These are phyloP conservation scores for Dendrocalamus latiflorus DNA, from an alignment of 202 grass and related monocot genomes.

Conservation along the genomic window DNA sequence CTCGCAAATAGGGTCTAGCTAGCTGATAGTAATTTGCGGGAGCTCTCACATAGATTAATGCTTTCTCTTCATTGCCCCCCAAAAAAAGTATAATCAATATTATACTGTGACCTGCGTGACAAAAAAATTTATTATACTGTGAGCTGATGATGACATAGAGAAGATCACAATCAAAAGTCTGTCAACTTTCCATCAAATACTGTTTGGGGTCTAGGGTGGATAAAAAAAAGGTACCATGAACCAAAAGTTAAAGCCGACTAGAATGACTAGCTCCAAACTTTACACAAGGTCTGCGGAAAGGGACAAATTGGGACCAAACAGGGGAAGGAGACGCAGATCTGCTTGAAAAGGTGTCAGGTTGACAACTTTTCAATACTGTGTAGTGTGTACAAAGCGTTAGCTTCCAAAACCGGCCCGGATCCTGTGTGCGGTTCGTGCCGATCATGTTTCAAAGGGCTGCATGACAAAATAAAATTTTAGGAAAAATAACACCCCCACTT, in stretches of 20 bases:
- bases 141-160: slow-evolving; percentile 6
- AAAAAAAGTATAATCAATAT: not conserved
- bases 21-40: not conserved
- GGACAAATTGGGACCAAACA: slow-evolving; percentile 31
- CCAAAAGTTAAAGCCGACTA: slow-evolving; percentile 37
- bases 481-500: not conserved
- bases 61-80: not conserved
- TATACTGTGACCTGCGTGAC: not conserved
- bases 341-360: slow-evolving; percentile 44
- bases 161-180: slow-evolving; percentile 32
- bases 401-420: not conserved
- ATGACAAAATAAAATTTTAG: not conserved
- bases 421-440: not conserved
- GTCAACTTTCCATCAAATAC: slow-evolving; percentile 33
- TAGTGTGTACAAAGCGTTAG: slow-evolving; percentile 7
- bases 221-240: slow-evolving; percentile 12
- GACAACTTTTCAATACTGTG: slow-evolving; percentile 28
- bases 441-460: not conserved
- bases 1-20: not conserved
- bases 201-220: not conserved
- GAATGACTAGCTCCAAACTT: slow-evolving; percentile 22
- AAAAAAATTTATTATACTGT: not conserved
- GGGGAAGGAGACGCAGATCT: slow-evolving; percentile 24
- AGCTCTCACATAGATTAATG: slow-evolving; percentile 22
- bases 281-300: slow-evolving; percentile 24